Evolutionary conservation across 139 green algal genomes (phyloP), one percentile per base, ranked within the genome.

Genomic region (Haematococcus lacustris): DNA sequence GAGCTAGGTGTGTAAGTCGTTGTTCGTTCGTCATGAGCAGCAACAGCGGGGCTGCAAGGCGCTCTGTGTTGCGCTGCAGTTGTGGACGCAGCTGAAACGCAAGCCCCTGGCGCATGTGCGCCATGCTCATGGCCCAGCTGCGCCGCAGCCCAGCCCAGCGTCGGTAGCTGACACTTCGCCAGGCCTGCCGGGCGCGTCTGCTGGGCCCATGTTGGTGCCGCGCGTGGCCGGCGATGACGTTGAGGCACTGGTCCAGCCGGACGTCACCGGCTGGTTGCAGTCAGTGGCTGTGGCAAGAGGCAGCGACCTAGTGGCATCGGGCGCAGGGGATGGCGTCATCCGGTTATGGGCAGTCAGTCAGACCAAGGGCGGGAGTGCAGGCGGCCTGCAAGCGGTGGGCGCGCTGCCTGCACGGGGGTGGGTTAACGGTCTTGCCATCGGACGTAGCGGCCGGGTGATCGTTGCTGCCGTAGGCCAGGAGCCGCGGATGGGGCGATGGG

Each of bases 401-500:
- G 81, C 68, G 2, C 61, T 97, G 13, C 86, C 93, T 1, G 85
- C 84, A 35, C 77, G 80, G 3, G 94, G 94, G 6, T 98, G 96
- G 80, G 90, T 97, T 2, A 98, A 98, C 75, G 82, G 81, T 0
- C 75, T 98, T 1, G 80, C 84, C 17, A 76, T 98, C 3, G 91
- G 84, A 2, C 74, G 71, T 38, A 87, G 74, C 39, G 93, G 85
- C 1, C 70, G 73, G 23, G 88, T 98, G 30, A 40, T 97, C 37
- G 74, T 94, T n/a, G 93, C 94, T 13, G 94, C 87, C 0, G 71
- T 95, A 61, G 94, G 94, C 0, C 89, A 96, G 79, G 94, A 98
- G 85, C 94, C 94, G 34, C 78, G 94, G 66, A 77, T 98, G 66
- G 94, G 94, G 30, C 80, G 94, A 7, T 72, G 94, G 94, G 85